A percentile compares a stretch with the other conserved stretches of the same genome.
Conservation (phyloP, 495 filamentous ascomycete species). For the Xylaria acuta region DNA sequence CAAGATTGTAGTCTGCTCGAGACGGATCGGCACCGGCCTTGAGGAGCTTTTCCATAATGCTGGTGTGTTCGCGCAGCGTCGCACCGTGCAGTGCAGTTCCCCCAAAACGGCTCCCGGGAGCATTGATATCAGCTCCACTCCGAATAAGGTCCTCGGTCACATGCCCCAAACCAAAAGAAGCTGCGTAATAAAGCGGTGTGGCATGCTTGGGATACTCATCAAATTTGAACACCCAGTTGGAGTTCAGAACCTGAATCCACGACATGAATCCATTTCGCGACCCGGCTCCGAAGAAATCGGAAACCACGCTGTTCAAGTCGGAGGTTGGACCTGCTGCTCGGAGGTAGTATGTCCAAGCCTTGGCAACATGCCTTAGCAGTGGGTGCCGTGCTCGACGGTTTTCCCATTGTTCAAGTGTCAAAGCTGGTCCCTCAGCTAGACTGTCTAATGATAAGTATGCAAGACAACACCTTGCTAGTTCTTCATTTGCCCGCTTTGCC, state of each 20-base stretch:
- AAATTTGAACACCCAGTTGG: background rate
- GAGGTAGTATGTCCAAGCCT: background rate
- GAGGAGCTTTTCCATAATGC: background rate
- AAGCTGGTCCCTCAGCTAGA: background rate
- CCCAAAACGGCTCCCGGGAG: background rate
- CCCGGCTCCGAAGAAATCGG: background rate
- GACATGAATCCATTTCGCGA: background rate
- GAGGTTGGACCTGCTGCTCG: background rate
- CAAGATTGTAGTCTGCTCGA: background rate
- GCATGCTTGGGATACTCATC: background rate
- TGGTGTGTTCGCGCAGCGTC: background rate
- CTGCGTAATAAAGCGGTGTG: background rate
- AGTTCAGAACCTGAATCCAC: background rate
- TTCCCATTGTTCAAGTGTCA: background rate
- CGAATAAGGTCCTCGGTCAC: background rate
- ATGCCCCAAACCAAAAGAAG: background rate
- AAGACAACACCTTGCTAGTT: background rate
- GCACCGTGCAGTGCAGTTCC: background rate
- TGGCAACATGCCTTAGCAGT: background rate
- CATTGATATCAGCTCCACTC: background rate
- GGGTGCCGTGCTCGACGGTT: background rate
- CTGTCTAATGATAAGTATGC: background rate
- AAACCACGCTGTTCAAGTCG: background rate
- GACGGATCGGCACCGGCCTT: background rate
- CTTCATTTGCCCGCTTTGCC: background rate